Conservation (phyloP, 2,329 filamentous ascomycete genomes). For the Penicillium sp. region DNA sequence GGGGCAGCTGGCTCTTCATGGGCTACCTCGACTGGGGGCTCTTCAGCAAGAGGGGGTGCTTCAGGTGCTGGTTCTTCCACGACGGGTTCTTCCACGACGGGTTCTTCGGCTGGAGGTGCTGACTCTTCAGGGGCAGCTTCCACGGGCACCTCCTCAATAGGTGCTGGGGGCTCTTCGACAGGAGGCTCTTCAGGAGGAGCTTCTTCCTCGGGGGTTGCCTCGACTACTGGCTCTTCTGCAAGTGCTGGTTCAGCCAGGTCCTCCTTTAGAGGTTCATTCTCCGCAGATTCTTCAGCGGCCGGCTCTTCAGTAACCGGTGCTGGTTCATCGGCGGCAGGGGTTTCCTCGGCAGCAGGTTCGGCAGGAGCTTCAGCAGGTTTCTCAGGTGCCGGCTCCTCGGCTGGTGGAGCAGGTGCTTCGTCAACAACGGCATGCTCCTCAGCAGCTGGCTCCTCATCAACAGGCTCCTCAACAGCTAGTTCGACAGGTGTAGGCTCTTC, state of each 20-base stretch:
- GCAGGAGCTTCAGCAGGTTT: not conserved
- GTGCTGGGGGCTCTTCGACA: slow-evolving; percentile 9
- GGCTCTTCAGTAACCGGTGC: not conserved
- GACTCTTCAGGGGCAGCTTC: slow-evolving; percentile 4
- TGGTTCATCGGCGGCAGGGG: slow-evolving; percentile 12
- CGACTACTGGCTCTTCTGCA: slow-evolving; percentile 1
- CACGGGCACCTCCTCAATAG: slow-evolving; percentile 1
- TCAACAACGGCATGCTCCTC: not conserved
- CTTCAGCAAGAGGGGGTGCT: slow-evolving; percentile 3
- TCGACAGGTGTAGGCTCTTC: no score
- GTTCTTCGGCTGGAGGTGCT: slow-evolving; percentile 10
- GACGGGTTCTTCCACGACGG: not conserved
- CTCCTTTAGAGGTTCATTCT: not conserved
- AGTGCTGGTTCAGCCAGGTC: not conserved
- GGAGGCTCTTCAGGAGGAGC: slow-evolving; percentile 9
- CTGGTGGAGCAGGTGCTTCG: not conserved
- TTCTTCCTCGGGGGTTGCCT: not conserved
- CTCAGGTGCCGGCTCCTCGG: not conserved
- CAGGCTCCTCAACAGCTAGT: not conserved
- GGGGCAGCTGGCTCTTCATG: slow-evolving; percentile 11
- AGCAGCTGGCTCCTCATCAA: not conserved
- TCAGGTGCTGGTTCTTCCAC: not conserved
- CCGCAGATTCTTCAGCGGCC: not conserved
- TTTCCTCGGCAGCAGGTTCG: slow-evolving; percentile 13
- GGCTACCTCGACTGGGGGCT: slow-evolving; percentile 12